Evolutionary conservation across 495 filamentous ascomycete species (phyloP).

Genomic region (Aspergillus avenaceus): DNA sequence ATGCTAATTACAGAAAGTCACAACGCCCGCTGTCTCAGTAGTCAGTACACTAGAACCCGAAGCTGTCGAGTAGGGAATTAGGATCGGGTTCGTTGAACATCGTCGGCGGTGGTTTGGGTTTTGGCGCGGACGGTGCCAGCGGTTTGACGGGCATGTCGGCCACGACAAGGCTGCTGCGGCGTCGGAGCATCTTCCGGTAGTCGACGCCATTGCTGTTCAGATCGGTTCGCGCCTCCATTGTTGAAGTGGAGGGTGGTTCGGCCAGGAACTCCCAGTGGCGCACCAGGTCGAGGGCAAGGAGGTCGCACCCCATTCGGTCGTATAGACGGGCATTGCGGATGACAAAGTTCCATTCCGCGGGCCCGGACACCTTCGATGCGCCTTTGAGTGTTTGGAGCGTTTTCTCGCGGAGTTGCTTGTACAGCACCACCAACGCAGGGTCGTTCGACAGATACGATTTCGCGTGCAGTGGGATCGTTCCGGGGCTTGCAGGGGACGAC

Average conservation of each 20-base stretch:
- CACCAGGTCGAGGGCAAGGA: slow-evolving; percentile 80
- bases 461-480: slow-evolving; percentile 52
- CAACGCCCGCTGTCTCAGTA: no score
- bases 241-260: slow-evolving; percentile 26
- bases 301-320: slow-evolving; percentile 91
- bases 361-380: slow-evolving; percentile 73
- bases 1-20: no score
- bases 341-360: slow-evolving; percentile 84
- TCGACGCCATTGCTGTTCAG: slow-evolving; percentile 47
- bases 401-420: slow-evolving; percentile 80
- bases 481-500: slow-evolving; percentile 44
- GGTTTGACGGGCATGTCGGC: slow-evolving; percentile 64
- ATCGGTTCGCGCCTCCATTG: slow-evolving; percentile 19
- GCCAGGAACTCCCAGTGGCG: slow-evolving; percentile 83
- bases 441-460: slow-evolving; percentile 86
- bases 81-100: slow-evolving; percentile 89
- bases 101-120: slow-evolving; percentile 63
- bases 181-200: slow-evolving; percentile 62
- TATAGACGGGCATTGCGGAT: slow-evolving; percentile 85
- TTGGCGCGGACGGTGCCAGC: slow-evolving; percentile 32
- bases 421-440: slow-evolving; percentile 81
- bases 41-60: slow-evolving; percentile 68
- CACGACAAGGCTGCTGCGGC: slow-evolving; percentile 74
- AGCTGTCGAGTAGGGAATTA: slow-evolving; percentile 74
- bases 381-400: slow-evolving; percentile 83